Conservation (phyloP, 73 alveolate genomes). For the Vitrella brassicaformis region DNA sequence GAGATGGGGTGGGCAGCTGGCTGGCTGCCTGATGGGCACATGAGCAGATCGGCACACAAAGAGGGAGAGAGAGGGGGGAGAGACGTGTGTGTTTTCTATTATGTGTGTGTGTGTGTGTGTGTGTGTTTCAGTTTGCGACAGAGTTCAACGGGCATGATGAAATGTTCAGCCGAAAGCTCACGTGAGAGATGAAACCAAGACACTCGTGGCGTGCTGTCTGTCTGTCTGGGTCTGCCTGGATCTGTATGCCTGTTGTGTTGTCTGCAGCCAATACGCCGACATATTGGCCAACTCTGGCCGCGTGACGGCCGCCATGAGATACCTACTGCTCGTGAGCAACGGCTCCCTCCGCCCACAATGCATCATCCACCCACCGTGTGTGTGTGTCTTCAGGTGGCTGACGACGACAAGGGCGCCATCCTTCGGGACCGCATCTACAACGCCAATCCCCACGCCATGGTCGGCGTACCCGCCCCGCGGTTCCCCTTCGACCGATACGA, state of each 20-base stretch:
- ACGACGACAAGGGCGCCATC: slow-evolving; percentile 15
- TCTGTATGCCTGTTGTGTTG: neutral
- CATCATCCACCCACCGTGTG: neutral
- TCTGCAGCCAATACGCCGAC: slow-evolving; percentile 9
- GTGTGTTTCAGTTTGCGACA: too few relatives aligned
- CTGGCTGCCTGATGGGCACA: too few relatives aligned
- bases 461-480: neutral
- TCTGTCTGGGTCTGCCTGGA: neutral
- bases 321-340: slow-evolving; percentile 8
- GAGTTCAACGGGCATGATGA: neutral
- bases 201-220: neutral
- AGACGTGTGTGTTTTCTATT: too few relatives aligned
- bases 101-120: too few relatives aligned
- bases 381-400: neutral
- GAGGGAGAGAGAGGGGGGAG: too few relatives aligned
- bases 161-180: neutral
- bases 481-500: neutral
- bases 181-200: neutral
- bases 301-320: slow-evolving; percentile 30
- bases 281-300: slow-evolving; percentile 26
- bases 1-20: too few relatives aligned
- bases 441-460: slow-evolving; percentile 6
- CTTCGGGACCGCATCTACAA: slow-evolving; percentile 26
- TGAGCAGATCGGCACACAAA: too few relatives aligned
- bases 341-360: neutral